Evolutionary conservation across 2,329 filamentous ascomycete genomes (phyloP).

Genomic region (Aspergillus udagawae): DNA sequence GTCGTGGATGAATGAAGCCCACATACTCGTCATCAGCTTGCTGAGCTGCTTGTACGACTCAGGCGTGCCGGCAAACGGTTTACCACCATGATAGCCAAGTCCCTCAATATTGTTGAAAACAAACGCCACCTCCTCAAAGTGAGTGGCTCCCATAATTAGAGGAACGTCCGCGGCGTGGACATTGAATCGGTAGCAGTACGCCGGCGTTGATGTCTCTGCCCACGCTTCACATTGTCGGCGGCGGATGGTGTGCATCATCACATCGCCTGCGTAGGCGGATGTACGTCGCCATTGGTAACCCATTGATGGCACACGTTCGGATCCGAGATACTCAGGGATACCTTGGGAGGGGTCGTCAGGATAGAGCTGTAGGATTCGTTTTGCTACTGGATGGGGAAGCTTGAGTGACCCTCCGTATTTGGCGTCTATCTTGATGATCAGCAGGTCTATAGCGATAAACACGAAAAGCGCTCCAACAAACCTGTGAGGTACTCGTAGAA

Average conservation of each 20-base stretch:
- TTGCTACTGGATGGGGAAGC: constrained; percentile 25
- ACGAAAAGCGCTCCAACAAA: neutral
- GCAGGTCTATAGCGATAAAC: neutral
- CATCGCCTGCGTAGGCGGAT: constrained; percentile 54
- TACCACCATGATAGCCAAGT: constrained; percentile 40
- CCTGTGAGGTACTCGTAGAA: constrained; percentile 44
- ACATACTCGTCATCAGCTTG: constrained; percentile 49
- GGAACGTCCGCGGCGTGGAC: constrained; percentile 44
- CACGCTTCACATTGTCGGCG: constrained; percentile 52
- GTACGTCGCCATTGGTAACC: constrained; percentile 52
- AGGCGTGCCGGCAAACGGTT: constrained; percentile 38
- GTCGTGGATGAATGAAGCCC: constrained; percentile 49
- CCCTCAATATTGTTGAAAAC: constrained; percentile 53
- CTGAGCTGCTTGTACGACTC: constrained; percentile 42
- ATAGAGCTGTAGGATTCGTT: constrained; percentile 48
- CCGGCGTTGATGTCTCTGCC: constrained; percentile 45
- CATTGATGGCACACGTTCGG: constrained; percentile 28
- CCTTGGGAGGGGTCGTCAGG: constrained; percentile 49
- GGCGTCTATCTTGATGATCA: constrained; percentile 17
- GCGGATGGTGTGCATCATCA: constrained; percentile 53
- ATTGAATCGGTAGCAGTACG: constrained; percentile 63
- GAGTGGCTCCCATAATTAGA: constrained; percentile 44
- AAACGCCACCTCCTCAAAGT: constrained; percentile 55
- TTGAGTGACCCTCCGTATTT: constrained; percentile 14
- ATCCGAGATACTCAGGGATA: constrained; percentile 44